Evolutionary conservation across 2,329 filamentous ascomycete genomes (phyloP).

Genomic region (Lasiodiplodia theobromae): DNA sequence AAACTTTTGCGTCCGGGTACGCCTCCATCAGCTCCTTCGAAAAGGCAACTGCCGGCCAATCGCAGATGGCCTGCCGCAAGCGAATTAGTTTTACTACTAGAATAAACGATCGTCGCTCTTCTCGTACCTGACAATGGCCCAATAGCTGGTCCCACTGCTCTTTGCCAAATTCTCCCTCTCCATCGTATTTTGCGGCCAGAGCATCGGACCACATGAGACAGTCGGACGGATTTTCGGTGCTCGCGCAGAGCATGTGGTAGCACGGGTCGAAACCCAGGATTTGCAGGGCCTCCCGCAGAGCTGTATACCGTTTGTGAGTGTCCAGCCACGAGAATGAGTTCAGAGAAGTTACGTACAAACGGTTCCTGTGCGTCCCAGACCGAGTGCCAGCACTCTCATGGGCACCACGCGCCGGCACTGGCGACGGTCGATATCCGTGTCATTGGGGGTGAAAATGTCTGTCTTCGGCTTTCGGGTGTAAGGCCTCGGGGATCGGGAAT

Average conservation of each 20-base stretch:
- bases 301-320: neutral
- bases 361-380: neutral
- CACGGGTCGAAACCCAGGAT: constrained; percentile 71
- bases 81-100: too few relatives aligned
- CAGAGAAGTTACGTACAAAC: neutral
- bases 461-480: constrained; percentile 4
- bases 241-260: constrained; percentile 77
- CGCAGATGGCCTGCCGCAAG: constrained; percentile 55
- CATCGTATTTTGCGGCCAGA: constrained; percentile 67
- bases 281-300: constrained; percentile 62
- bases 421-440: constrained; percentile 4
- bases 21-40: constrained; percentile 63
- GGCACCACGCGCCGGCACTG: neutral
- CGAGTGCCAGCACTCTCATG: neutral
- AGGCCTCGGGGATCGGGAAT: neutral
- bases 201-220: constrained; percentile 75
- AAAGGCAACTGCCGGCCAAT: constrained; percentile 73
- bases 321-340: neutral
- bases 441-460: neutral
- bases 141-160: constrained; percentile 74
- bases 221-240: constrained; percentile 72
- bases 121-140: constrained; percentile 62
- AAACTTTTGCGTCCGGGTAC: constrained; percentile 66
- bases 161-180: constrained; percentile 66
- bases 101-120: neutral